These are phyloP conservation scores for Handroanthus guayacan DNA, from an alignment of 257 asterid genomes.

Conservation along the genomic window DNA sequence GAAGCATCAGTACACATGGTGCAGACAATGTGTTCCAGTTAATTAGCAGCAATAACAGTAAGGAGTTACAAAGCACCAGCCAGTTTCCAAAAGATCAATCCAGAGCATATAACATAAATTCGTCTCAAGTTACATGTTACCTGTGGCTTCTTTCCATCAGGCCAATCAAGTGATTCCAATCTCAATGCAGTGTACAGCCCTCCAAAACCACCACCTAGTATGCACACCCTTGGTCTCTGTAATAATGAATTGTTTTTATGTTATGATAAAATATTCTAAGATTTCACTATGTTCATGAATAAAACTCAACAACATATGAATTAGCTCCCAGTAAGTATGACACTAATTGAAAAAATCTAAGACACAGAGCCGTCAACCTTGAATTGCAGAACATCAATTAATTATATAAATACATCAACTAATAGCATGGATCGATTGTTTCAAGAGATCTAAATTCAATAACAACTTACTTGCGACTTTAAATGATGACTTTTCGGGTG, in stretches of 20 bases:
- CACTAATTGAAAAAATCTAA: not conserved
- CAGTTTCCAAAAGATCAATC: conserved; percentile 4
- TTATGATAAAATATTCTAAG: conserved; percentile 1
- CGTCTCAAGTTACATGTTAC: conserved; percentile 43
- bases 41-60: not conserved
- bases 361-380: not conserved
- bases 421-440: not conserved
- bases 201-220: conserved; percentile 98
- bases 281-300: conserved; percentile 1
- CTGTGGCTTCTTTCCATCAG: conserved; percentile 93
- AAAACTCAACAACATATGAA: not conserved
- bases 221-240: conserved; percentile 97
- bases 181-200: conserved; percentile 96
- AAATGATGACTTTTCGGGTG: conserved; percentile 11
- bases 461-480: conserved; percentile 6
- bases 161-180: conserved; percentile 95
- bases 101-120: conserved; percentile 18
- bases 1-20: not conserved
- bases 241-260: conserved; percentile 38
- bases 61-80: conserved; percentile 9
- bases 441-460: not conserved
- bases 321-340: not conserved
- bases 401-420: conserved; percentile 6
- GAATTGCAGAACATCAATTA: not conserved
- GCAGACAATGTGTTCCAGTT: not conserved